A percentile compares a stretch with the other conserved stretches of the same genome.
These are phyloP conservation scores for Aureobasidium sp. DNA, from an alignment of 2,329 filamentous ascomycete genomes.

Conservation along the genomic window DNA sequence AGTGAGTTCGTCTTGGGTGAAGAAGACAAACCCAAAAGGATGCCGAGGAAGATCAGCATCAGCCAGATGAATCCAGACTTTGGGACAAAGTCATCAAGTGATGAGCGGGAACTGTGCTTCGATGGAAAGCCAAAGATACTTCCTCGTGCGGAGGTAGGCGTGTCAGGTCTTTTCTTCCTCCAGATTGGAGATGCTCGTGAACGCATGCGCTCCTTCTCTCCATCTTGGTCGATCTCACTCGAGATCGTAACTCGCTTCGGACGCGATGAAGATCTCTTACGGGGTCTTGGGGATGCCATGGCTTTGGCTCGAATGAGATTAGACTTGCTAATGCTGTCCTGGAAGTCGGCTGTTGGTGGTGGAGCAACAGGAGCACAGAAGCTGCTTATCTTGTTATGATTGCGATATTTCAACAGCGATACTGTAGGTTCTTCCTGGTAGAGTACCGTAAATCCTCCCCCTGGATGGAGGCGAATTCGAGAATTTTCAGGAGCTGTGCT, in stretches of 20 bases:
- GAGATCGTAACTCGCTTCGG: neutral
- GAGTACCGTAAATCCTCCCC: too few relatives aligned
- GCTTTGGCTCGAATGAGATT: neutral
- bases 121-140: neutral
- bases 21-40: neutral
- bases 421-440: neutral
- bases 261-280: neutral
- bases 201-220: neutral
- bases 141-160: neutral
- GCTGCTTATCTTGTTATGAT: neutral
- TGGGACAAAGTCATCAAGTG: neutral
- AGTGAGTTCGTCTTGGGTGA: neutral
- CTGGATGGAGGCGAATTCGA: neutral
- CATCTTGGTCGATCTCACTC: neutral
- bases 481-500: neutral
- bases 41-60: neutral
- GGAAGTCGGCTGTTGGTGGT: neutral
- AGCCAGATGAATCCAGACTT: neutral
- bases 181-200: neutral
- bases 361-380: neutral
- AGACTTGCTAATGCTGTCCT: neutral
- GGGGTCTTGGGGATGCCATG: neutral
- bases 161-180: slow-evolving; percentile 3
- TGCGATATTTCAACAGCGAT: neutral
- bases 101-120: neutral